Evolutionary conservation across 2,329 filamentous ascomycete species (phyloP), one percentile per base, ranked within the genome.

Genomic region (Colletotrichum plurivorum): DNA sequence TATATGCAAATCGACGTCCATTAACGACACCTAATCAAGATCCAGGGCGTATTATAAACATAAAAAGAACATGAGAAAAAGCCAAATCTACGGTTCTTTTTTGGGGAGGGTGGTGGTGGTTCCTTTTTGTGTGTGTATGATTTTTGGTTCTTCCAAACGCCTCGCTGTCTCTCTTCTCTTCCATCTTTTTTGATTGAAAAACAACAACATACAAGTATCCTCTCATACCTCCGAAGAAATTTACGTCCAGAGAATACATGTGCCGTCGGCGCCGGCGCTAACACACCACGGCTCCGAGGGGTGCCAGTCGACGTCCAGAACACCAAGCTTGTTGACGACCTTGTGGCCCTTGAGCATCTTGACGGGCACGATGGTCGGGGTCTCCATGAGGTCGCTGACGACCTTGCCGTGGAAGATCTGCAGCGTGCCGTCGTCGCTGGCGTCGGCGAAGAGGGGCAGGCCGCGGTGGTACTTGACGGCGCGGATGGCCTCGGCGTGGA

Each of bases 321-420:
- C 95, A 73, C 96, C 96, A 67, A 99, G 83, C 73, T 94, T 92
- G 77, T 89, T 92, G 77, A 93, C 92, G 3, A 98, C 90, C 81
- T 92, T 93, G 83, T 99, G 96, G 1, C 96, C 96, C 76, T 89
- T 92, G 56, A 99, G 87, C 76, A 97, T 94, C 87, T 98, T 99
- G 71, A 99, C 87, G 9, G 96, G 96, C 59, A 98, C 96, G 76
- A 99, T 97, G 15, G 92, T 97, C 7, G 96, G 95, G 77, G 97
- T 97, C 84, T 97, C 94, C 89, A 99, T 94, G 78, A 97, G 85
- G 79, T 99, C 96, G 70, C 91, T 94, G 36, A 97, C 94, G 31
- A 98, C 95, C 82, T 95, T 97, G 65, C 94, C 95, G 79, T 98
- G 95, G 89, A 98, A 98, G 62, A 99, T 93, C 80, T 99, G 96